Percentiles rank a stretch among this genome's conserved stretches.
Conservation (phyloP, 208 protist genomes). For the Trichomonas vaginalis region DNA sequence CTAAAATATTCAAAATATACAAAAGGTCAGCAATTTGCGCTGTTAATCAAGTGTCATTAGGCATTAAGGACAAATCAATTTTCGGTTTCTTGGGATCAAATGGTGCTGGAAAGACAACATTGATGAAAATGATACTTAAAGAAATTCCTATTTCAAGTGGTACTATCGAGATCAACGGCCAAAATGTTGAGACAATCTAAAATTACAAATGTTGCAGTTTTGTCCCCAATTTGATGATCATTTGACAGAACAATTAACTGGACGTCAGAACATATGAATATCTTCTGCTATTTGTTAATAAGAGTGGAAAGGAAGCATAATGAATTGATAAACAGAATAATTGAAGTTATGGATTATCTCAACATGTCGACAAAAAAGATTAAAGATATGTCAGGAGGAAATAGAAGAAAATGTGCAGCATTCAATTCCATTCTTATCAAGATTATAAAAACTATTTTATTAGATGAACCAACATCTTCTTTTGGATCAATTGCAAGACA, state of each 20-base stretch:
- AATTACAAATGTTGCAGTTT: neutral
- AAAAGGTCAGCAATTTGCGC: neutral
- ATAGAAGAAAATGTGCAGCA: neutral
- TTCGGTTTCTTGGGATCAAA: slow-evolving; percentile 32
- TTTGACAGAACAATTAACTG: neutral
- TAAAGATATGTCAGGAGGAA: neutral
- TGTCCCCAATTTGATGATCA: neutral
- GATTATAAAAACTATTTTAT: neutral
- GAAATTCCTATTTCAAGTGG: neutral
- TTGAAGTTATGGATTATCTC: neutral
- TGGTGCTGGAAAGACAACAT: slow-evolving; percentile 33
- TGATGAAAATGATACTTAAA: slow-evolving; percentile 31
- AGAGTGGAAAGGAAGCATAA: neutral
- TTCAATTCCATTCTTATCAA: neutral
- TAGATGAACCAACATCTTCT: slow-evolving; percentile 12
- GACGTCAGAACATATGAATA: neutral
- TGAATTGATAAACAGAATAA: neutral
- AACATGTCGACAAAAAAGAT: neutral
- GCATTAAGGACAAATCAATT: neutral
- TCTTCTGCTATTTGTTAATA: neutral
- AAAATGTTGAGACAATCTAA: neutral
- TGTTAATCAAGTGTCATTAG: neutral
- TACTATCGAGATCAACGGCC: neutral
- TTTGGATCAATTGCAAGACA: neutral
- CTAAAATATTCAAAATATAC: neutral